Evolutionary conservation across 495 filamentous ascomycete species (phyloP), one percentile per base, ranked within the genome.

Genomic region (Talaromyces adpressus): DNA sequence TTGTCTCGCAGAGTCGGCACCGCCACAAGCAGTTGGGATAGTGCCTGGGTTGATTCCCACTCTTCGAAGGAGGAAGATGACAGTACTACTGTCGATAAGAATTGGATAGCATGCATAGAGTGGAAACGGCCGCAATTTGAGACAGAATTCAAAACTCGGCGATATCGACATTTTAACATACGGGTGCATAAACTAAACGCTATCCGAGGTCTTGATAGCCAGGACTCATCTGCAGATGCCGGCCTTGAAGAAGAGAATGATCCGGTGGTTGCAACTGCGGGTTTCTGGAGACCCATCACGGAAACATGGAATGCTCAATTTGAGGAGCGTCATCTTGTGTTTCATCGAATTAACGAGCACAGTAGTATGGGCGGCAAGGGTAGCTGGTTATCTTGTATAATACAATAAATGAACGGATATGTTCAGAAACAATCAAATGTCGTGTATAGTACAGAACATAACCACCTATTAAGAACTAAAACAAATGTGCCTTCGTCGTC

Each of bases 211-310:
- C 51, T 54, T n/a, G 51, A 23, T 54, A 54, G 2, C 23, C 20
- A 23, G 25, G 51, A 23, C 23, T 54, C 51, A 54, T 54, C 51
- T 25, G 49, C 49, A 11, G 51, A 54, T 54, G 51, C 49, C 11
- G 6, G 20, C 6, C 18, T 54, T 11, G 25, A 54, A 54, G 23
- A 54, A 54, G 51, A 29, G 23, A 20, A 54, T 14, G n/a, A 62
- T 71, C 64, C 2, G 71, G 41, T 47, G 70, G 71, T 23, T 70
- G 63, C 29, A 66, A 66, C 27, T 65, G 64, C 3, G 73, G 57
- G 32, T 22, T 54, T 54, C 23, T 54, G 51, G 51, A 54, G 20
- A 16, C 51, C 51, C 2, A 23, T 54, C 22, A 54, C 51, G 11
- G 51, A 29, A 27, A 54, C 51, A 25, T 54, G 51, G 20, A 23